These are phyloP conservation scores for Taiozyma sp. DNA, from an alignment of 1,139 yeast species.

Conservation along the genomic window DNA sequence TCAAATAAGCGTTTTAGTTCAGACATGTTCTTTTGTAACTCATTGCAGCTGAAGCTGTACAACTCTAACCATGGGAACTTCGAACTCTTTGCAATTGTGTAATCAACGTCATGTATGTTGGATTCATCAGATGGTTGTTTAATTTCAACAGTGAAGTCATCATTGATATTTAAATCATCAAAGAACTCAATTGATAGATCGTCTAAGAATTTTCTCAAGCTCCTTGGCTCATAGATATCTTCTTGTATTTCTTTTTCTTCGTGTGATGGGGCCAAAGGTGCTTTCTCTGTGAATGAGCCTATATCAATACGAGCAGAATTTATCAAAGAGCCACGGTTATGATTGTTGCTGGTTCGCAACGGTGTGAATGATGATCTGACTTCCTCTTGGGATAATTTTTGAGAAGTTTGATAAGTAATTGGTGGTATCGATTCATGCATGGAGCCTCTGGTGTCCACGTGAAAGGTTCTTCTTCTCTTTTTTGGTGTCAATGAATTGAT, in stretches of 20 bases:
- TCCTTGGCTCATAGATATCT: constrained; percentile 28
- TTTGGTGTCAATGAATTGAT: constrained; percentile 22
- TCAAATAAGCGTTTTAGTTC: constrained; percentile 44
- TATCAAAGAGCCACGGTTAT: constrained; percentile 11
- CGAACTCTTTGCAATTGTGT: constrained; percentile 22
- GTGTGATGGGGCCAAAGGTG: constrained; percentile 20
- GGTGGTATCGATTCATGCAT: constrained; percentile 1
- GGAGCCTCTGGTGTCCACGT: background rate
- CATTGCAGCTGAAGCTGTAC: constrained; percentile 49
- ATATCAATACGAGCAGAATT: constrained; percentile 16
- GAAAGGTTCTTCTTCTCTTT: constrained; percentile 18
- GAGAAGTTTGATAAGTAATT: constrained; percentile 3
- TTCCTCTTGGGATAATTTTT: constrained; percentile 8
- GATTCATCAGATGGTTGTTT: constrained; percentile 9
- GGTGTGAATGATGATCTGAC: constrained; percentile 20
- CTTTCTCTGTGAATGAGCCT: constrained; percentile 8
- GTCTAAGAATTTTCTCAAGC: constrained; percentile 37
- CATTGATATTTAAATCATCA: constrained; percentile 42
- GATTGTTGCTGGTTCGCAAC: constrained; percentile 13
- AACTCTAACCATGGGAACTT: constrained; percentile 39
- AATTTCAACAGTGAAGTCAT: constrained; percentile 23
- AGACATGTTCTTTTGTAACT: constrained; percentile 41
- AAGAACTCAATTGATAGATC: constrained; percentile 47
- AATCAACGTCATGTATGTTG: constrained; percentile 13
- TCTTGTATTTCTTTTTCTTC: constrained; percentile 8